Conservation (phyloP, 2,329 filamentous ascomycete genomes). For the Ilyonectria destructans region DNA sequence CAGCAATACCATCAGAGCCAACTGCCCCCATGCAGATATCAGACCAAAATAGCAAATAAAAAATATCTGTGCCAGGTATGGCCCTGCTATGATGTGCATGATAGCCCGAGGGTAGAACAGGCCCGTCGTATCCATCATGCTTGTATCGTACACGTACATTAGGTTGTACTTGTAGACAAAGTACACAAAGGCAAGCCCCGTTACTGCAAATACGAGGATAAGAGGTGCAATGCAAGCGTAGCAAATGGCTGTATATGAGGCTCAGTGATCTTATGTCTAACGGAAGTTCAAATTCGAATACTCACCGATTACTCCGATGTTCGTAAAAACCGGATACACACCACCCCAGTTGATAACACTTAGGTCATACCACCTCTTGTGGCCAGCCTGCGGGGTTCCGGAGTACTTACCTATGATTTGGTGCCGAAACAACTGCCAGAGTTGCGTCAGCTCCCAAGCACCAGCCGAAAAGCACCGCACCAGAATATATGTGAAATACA, state of each 20-base stretch:
- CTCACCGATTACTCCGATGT: conserved; percentile 15
- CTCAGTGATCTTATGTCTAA: background rate
- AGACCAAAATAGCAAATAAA: conserved; percentile 1
- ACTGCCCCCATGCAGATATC: background rate
- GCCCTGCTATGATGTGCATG: background rate
- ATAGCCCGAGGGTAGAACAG: conserved; percentile 13
- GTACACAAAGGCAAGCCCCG: conserved; percentile 7
- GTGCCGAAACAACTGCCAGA: background rate
- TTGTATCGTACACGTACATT: conserved; percentile 9
- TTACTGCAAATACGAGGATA: conserved; percentile 1
- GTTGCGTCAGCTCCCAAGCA: background rate
- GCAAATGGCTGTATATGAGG: background rate
- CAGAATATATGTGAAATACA: conserved; percentile 12
- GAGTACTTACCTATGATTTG: background rate
- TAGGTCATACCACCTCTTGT: background rate
- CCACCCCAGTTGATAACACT: background rate
- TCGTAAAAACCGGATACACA: conserved; percentile 4
- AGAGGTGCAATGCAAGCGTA: conserved; percentile 11
- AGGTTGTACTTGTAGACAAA: conserved; percentile 10
- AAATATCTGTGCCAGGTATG: conserved; percentile 7
- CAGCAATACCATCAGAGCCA: background rate
- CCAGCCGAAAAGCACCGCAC: conserved; percentile 14
- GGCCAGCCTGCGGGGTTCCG: background rate
- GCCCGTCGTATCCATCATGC: conserved; percentile 1
- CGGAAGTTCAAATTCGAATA: background rate